Percentiles rank a stretch among this genome's conserved stretches.
Conservation (phyloP, 805 yeast species). For the Candida pini region DNA sequence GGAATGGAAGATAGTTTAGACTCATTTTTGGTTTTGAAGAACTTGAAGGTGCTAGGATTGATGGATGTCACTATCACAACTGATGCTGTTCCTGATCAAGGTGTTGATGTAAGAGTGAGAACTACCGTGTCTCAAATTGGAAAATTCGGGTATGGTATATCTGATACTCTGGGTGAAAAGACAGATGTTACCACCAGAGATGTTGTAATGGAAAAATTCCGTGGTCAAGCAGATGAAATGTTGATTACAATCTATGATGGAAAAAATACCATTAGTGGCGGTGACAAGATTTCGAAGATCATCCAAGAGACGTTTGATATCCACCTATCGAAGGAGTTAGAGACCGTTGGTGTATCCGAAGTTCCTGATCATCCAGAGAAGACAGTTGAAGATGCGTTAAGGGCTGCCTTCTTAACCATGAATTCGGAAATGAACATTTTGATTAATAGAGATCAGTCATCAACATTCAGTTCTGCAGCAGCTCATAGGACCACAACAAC, state of each 20-base stretch:
- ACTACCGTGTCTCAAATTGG: slow-evolving; percentile 80
- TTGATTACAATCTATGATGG: slow-evolving; percentile 86
- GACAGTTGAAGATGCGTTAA: slow-evolving; percentile 65
- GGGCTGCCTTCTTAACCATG: slow-evolving; percentile 73
- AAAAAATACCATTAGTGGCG: slow-evolving; percentile 48
- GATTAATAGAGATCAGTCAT: slow-evolving; percentile 39
- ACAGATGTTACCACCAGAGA: slow-evolving; percentile 71
- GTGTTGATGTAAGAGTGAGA: slow-evolving; percentile 75
- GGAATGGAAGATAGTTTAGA: slow-evolving; percentile 63
- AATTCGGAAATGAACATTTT: slow-evolving; percentile 76
- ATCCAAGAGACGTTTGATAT: slow-evolving; percentile 69
- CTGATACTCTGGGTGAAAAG: slow-evolving; percentile 74
- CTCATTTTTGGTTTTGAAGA: slow-evolving; percentile 53
- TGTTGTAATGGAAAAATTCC: slow-evolving; percentile 77
- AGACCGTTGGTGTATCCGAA: slow-evolving; percentile 28
- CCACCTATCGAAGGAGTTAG: slow-evolving; percentile 63
- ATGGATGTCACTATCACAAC: slow-evolving; percentile 95
- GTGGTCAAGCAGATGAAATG: slow-evolving; percentile 79
- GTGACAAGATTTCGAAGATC: slow-evolving; percentile 63
- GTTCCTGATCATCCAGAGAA: slow-evolving; percentile 37
- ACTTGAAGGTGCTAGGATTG: slow-evolving; percentile 71
- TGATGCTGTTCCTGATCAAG: slow-evolving; percentile 84
- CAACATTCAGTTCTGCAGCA: slow-evolving; percentile 38
- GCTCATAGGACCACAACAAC: slow-evolving; percentile 47
- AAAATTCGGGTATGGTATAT: slow-evolving; percentile 80